Base-by-base conservation (phyloP, 495 filamentous ascomycete species). In the Lasiosphaeria ovina region DNA sequence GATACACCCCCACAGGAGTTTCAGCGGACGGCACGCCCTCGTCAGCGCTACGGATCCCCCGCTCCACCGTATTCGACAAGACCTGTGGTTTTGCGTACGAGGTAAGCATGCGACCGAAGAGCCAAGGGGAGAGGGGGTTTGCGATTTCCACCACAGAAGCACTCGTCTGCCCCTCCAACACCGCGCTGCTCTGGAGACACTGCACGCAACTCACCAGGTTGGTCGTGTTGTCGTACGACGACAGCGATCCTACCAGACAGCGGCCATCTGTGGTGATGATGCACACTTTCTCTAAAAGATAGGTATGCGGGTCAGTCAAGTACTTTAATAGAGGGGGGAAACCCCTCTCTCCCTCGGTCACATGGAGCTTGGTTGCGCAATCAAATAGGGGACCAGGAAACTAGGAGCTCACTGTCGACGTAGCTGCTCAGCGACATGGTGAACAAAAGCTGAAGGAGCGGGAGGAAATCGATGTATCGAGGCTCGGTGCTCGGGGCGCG, bases 251-350 rank as follows among this genome's bases (percentile, higher is more conserved):
- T 56, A 89, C 85, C 44, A 98, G 80, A 14, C 87, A 95, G 65
- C 94, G 90, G 55, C 93, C 94, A 74, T 98, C 95, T 61, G 89
- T 88, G 49, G 94, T 98, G 66, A 98, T 79, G 66, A 98, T 87
- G 53, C 91, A 81, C 54, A 98, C 91, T 71, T 89, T 93, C 72
- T 97, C 94, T 98, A 70, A 17, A 35, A 10, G 16, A 12, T 6
- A 5, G 14, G 9, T 11, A 9, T 4, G 34, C 16, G 11, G 16
- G 35, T 10, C 54, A 16, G 17, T 58, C 63, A 67, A 63, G 71
- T 61, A 75, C 75, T 69, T 55, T 5, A 11, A 14, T 17, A 40
- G 6, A 55, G 38, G 12, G 12, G 12, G 38, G 3, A 42, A 42
- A 1, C 38, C 7, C 3, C 42, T 58, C 14, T 8, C 32, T 12